Base-by-base conservation (phyloP, 371 early-diverging fungal genomes). In the Syncephalastrum monosporum region DNA sequence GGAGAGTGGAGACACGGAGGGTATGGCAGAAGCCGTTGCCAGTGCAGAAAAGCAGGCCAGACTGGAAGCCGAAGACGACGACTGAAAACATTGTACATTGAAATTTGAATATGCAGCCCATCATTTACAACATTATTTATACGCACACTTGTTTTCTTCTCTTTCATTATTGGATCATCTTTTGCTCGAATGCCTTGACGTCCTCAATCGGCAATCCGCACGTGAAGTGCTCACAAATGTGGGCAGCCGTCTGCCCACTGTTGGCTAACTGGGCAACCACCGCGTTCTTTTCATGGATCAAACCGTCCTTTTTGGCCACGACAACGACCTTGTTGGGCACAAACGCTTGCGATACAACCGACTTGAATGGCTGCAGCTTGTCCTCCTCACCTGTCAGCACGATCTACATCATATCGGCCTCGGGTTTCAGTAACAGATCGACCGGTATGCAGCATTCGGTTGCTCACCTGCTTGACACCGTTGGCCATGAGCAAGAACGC, bases 211-310 rank as follows among this genome's bases (percentile, higher is more conserved):
- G 79, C 52, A 76, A 47, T 21, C 81, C 74, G 45, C 81, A 81
- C 6, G 76, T 64, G 48, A 78, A 81, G 42, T 81, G 69, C 46
- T 78, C 77, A 41, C 81, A 81, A 27, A 81, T 71, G 50, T 71
- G 71, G 4, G 67, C 68, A 21, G 63, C 50, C 13, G 51, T 59
- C 38, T 24, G 43, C 24, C 27, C 45, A 21, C 51, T 44, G 7
- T 27, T 14, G 29, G 68, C 59, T 8, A 75, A 58, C 42, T 64
- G 56, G 49, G 53, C 60, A 21, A 70, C 60, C 10, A 68, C 43
- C 7, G 64, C 53, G 25, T 75, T 73, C 15, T 65, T 65, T 33
- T 54, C 45, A 14, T 52, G 62, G 45, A 74, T 53, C 38, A 71
- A 55, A 2, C 70, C 69, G 17, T 67, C 60, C 29, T 53, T 50